Evolutionary conservation across 495 filamentous ascomycete species (phyloP), one percentile per base, ranked within the genome.

Genomic region (Chaetomidium leptoderma): DNA sequence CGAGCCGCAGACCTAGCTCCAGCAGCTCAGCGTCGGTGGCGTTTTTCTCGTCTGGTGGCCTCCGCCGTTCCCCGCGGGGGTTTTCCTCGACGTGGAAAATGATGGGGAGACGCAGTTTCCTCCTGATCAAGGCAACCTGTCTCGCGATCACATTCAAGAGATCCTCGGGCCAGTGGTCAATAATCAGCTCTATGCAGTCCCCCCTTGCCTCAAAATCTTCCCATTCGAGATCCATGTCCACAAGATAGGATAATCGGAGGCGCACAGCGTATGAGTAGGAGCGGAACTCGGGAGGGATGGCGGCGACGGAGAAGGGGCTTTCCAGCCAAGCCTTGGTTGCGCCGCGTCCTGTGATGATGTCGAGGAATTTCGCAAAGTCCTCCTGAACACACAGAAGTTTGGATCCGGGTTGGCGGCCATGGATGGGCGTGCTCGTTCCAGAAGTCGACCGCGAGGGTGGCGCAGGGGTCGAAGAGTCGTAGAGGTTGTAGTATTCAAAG

Each of bases 401-500:
- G 59, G 72, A 62, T 68, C 81, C 62, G 53, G 58, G 59, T 58
- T 72, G 37, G 55, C 69, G 56, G 57, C 70, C 61, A 14, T 77
- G 70, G 4, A 70, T 47, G 17, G 69, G 68, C 29, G 65, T 65
- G 52, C 36, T 62, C 4, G 58, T 61, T 60, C 68, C 76, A 30
- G 59, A 66, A 45, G 17, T 57, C 47, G 65, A n/a, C 23, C 61
- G 53, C 3, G 57, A 63, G 16, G 42, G 21, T 27, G 42, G 21
- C 11, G 19, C 23, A 3, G 54, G 11, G 14, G 50, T 36, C 0
- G 66, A 67, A 17, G 67, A 70, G 16, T 86, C 73, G 61, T 73
- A 82, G 39, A 90, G 67, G 61, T 93, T 93, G 74, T 86, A 91
- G 63, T 86, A 91, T 66, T 91, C 88, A 36, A 87, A 81, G 64